Percentiles rank a stretch among this genome's conserved stretches.
Conservation (phyloP, 257 asterid genomes). For the Nicotiana undulata region DNA sequence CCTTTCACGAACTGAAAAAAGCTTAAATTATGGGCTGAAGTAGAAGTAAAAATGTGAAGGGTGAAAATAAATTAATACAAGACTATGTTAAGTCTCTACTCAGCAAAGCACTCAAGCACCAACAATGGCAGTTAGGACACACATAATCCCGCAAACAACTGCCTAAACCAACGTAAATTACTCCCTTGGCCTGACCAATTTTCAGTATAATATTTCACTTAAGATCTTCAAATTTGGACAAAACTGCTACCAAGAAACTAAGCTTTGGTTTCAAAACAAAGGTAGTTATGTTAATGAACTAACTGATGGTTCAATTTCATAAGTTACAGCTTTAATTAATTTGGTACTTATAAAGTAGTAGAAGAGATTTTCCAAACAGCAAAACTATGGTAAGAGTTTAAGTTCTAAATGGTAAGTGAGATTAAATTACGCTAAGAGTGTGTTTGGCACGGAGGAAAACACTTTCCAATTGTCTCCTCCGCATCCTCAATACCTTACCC, state of each 20-base stretch:
- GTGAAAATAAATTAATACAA: neutral
- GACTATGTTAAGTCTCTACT: neutral
- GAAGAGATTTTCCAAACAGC: neutral
- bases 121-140: neutral
- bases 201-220: neutral
- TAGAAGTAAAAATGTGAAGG: neutral
- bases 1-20: neutral
- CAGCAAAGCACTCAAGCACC: conserved; percentile 1
- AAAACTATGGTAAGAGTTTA: too few species aligned
- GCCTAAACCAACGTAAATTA: neutral
- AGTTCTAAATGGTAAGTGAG: too few species aligned
- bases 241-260: neutral
- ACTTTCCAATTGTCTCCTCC: too few species aligned
- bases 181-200: neutral
- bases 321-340: neutral
- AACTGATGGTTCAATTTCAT: neutral
- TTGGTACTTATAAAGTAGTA: neutral
- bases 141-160: neutral
- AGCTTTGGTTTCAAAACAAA: neutral
- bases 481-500: too few species aligned
- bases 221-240: neutral
- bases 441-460: too few species aligned
- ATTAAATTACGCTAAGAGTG: too few species aligned
- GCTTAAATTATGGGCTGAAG: too few species aligned
- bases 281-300: neutral